A percentile compares a stretch with the other conserved stretches of the same genome.
Conservation (phyloP, 73 alveolate species). For the Stentor roeselii region DNA sequence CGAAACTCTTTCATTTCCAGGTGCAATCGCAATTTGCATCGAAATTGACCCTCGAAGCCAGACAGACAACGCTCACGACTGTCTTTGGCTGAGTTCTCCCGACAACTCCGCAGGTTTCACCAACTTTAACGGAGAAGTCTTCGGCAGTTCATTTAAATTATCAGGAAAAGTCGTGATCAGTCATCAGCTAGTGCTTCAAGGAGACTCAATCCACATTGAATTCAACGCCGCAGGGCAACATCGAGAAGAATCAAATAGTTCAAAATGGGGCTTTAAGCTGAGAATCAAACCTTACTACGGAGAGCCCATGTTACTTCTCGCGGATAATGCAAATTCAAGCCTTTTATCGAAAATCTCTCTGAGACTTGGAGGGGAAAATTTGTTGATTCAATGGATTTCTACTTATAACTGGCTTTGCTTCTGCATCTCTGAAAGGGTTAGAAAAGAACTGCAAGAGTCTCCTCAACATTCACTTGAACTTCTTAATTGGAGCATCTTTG, state of each 20-base stretch:
- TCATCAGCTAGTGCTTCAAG: slow-evolving; percentile 60
- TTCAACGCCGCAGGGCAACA: slow-evolving; percentile 68
- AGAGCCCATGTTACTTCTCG: slow-evolving; percentile 23
- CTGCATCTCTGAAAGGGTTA: not conserved
- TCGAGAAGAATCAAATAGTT: slow-evolving; percentile 49
- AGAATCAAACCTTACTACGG: slow-evolving; percentile 73
- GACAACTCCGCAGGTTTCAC: slow-evolving; percentile 47
- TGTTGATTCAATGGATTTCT: slow-evolving; percentile 27
- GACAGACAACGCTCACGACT: slow-evolving; percentile 58
- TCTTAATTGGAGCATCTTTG: not conserved
- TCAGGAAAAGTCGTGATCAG: slow-evolving; percentile 62
- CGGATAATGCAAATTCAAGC: not conserved
- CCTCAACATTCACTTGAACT: not conserved
- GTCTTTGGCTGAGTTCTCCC: slow-evolving; percentile 39
- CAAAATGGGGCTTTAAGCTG: slow-evolving; percentile 78
- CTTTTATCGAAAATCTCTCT: not conserved
- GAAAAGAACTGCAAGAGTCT: not conserved
- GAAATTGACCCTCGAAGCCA: slow-evolving; percentile 78
- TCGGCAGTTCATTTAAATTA: slow-evolving; percentile 59
- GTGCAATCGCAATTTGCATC: slow-evolving; percentile 77
- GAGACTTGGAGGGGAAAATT: slow-evolving; percentile 28
- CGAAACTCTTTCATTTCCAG: slow-evolving; percentile 65
- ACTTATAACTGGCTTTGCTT: slow-evolving; percentile 2
- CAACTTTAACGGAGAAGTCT: slow-evolving; percentile 44
- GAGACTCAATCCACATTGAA: slow-evolving; percentile 64